Evolutionary conservation across 192 early-diverging fungal genomes (phyloP).

Genomic region (Physocladia obscura): DNA sequence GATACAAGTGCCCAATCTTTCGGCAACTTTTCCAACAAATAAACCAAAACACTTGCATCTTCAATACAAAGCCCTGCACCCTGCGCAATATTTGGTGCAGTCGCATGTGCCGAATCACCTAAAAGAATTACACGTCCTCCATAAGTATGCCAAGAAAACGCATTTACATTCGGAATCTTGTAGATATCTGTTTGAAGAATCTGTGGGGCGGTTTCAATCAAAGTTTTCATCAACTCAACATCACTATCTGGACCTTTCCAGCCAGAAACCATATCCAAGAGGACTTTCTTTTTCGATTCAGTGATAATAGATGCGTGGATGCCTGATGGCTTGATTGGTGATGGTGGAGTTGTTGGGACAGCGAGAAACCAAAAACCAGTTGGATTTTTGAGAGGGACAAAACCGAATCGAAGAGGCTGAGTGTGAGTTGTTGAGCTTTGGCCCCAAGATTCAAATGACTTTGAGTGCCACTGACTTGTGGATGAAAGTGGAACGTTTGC

Average conservation of each 20-base stretch:
- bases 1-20: too few relatives aligned
- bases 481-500: background rate
- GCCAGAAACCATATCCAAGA: background rate
- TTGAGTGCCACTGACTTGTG: background rate
- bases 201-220: background rate
- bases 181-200: background rate
- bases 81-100: slow-evolving; percentile 15
- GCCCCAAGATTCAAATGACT: background rate
- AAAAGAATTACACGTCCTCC: slow-evolving; percentile 10
- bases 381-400: background rate
- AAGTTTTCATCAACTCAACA: too few relatives aligned
- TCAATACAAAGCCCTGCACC: background rate
- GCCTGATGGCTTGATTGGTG: background rate
- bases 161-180: background rate
- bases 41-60: background rate
- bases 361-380: background rate
- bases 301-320: background rate
- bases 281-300: background rate
- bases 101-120: slow-evolving; percentile 33
- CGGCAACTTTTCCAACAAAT: background rate
- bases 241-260: background rate
- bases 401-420: background rate
- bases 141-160: background rate
- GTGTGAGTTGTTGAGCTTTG: background rate
- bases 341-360: background rate